Base-by-base conservation (phyloP, 495 filamentous ascomycete genomes). In the Penicillium goetzii region DNA sequence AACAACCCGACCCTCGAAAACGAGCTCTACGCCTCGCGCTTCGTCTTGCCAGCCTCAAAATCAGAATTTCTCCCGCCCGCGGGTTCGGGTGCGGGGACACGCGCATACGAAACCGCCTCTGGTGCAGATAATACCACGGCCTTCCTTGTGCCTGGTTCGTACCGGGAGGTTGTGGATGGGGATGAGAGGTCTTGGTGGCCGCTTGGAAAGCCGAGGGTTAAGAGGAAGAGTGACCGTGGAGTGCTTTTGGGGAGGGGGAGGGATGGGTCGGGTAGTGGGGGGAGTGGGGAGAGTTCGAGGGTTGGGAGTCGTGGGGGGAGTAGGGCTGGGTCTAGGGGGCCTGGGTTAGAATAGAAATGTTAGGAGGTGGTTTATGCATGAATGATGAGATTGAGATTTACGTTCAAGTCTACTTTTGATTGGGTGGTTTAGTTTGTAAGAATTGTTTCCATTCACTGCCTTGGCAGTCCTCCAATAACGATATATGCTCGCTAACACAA, bases 21-120 rank as follows among this genome's bases (percentile, higher is more conserved):
- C 17, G 65, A 73, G 4, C 63, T 78, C 15, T 71, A 72, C 40
- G 71, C 67, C 5, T 72, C 72, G 14, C 66, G 71, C 19, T 75
- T 76, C 54, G 65, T 64, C 10, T 59, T 77, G 12, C 68, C 70
- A 1, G 63, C 59, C 17, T 58, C 61, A 0, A 55, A 54, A 32
- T 58, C 67, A 1, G 64, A 64, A 28, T 33, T 61, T 14, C 34
- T 61, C 36, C 55, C 34, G 12, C 36, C 59, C 10, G 34, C 17
- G n/a, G 38, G 60, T 4, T 45, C 60, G 4, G 55, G 38, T 10
- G 19, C 33, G 19, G 41, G 61, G n/a, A 25, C 56, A 41, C 58
- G 55, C 23, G 30, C 36, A 36, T 45, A 57, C 17, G 61, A 64
- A 41, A 28, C 23, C 5, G 56, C 65, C 30, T 41, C 60, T 1